A percentile compares a stretch with the other conserved stretches of the same genome.
phyloP scores from a whole-genome alignment of 1,284 basidiomycete species.

The Porogramme epimiltina region DNA sequence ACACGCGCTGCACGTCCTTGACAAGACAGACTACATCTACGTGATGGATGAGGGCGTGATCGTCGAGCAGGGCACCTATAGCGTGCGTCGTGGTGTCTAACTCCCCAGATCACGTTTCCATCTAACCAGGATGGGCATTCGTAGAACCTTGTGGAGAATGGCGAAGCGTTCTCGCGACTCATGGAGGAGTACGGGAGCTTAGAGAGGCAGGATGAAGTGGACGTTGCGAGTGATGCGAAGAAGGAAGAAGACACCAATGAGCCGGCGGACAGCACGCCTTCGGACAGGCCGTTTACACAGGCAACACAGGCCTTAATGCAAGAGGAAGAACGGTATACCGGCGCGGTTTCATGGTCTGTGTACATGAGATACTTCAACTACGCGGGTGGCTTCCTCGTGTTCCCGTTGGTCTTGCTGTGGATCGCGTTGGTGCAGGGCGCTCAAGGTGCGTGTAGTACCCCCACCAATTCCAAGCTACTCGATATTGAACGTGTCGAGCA shows the following conservation, averaged over 20 bases:
- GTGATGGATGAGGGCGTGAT: slow-evolving; percentile 73
- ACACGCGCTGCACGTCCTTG: slow-evolving; percentile 74
- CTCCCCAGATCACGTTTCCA: too few species aligned
- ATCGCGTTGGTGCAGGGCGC: slow-evolving; percentile 32
- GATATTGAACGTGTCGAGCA: too few species aligned
- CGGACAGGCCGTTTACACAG: too few species aligned
- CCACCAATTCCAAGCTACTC: too few species aligned
- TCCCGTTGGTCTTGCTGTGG: slow-evolving; percentile 37
- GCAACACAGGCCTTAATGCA: slow-evolving; percentile 34
- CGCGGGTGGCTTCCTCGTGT: slow-evolving; percentile 49
- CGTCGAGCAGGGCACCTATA: slow-evolving; percentile 64
- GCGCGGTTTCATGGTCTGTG: slow-evolving; percentile 33
- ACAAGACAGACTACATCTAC: slow-evolving; percentile 69
- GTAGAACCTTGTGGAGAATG: slow-evolving; percentile 53
- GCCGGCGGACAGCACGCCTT: background rate
- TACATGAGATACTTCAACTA: slow-evolving; percentile 43
- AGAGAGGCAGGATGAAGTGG: slow-evolving; percentile 24
- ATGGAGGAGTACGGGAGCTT: slow-evolving; percentile 62
- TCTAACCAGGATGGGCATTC: background rate
- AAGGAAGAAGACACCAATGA: background rate
- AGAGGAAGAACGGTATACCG: slow-evolving; percentile 38
- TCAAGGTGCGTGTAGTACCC: slow-evolving; percentile 28
- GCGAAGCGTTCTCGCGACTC: slow-evolving; percentile 56
- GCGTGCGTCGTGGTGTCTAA: slow-evolving; percentile 45
- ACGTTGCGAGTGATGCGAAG: slow-evolving; percentile 21